A percentile compares a stretch with the other conserved stretches of the same genome.
These are phyloP conservation scores for Phytopythium mirpurense DNA, from an alignment of 352 stramenopile species.

Conservation along the genomic window DNA sequence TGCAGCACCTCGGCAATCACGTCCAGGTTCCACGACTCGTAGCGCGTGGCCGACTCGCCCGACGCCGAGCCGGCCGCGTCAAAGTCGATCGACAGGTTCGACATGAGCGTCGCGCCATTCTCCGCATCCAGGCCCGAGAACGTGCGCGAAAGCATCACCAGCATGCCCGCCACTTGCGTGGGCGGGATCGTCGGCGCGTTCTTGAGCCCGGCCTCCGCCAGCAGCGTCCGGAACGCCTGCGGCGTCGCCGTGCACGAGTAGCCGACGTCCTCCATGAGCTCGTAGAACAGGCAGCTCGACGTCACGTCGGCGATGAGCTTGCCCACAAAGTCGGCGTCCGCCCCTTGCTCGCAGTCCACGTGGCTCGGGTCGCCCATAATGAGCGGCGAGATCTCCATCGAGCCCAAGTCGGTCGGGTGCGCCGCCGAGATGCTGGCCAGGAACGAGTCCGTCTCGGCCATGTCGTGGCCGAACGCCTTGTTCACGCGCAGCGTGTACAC, in stretches of 20 bases:
- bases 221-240: conserved; percentile 75
- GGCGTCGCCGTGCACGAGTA: conserved; percentile 78
- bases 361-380: conserved; percentile 84
- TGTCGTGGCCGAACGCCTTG: conserved; percentile 62
- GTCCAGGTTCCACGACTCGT: conserved; percentile 75
- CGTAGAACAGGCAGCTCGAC: conserved; percentile 81
- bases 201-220: conserved; percentile 75
- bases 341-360: conserved; percentile 68
- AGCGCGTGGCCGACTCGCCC: conserved; percentile 22
- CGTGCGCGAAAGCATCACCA: conserved; percentile 83
- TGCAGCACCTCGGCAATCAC: conserved; percentile 83
- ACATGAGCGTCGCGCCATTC: conserved; percentile 74
- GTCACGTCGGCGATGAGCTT: conserved; percentile 80
- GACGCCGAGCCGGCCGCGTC: conserved; percentile 30
- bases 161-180: conserved; percentile 83
- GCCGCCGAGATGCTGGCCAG: conserved; percentile 79
- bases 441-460: conserved; percentile 82
- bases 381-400: conserved; percentile 78
- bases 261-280: conserved; percentile 89
- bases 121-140: conserved; percentile 59
- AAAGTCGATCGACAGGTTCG: conserved; percentile 77
- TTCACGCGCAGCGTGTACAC: conserved; percentile 82
- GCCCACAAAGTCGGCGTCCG: conserved; percentile 56
- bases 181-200: conserved; percentile 82
- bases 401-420: conserved; percentile 85